Base-by-base conservation (phyloP, 108 stramenopile species). In the Cyclotella sp. region DNA sequence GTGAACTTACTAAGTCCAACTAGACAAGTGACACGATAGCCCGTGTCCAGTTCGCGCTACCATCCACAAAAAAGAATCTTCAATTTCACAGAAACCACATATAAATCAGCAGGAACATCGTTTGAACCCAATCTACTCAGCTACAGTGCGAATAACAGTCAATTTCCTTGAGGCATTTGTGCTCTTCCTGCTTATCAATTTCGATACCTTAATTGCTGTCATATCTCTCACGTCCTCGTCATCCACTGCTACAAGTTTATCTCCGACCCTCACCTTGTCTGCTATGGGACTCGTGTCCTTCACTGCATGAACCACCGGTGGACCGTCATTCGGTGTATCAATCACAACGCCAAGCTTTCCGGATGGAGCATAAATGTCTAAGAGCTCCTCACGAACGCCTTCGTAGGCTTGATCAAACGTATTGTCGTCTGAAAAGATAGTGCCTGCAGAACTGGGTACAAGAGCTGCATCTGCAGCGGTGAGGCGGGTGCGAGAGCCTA, bases 341-440 rank as follows among this genome's bases (percentile, higher is more conserved):
- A 96, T 93, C 34, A 96, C 93, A 42, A 96, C 92, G 24, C 95
- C 95, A 21, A 96, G 84, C 70, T 96, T 96, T 30, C 95, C 95
- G 7, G 93, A 70, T 0, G 95, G 95, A 30, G 95, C 95, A 66
- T 84, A 89, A 15, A 96, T 78, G 39, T 92, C 85, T 52, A 95
- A 79, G 16, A 90, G 29, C 73, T 91, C 86, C 57, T 95, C 94
- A 14, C 78, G 85, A 18, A 90, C 69, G 55, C 79, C 85, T 59
- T 79, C 72, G 63, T 80, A 79, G 0, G 73, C 72, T 52, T 86
- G 65, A 60, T 73, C 79, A 59, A 79, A 82, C 9, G 74, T 79
- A 30, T 73, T 54, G 53, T 78, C 82, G 6, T 71, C 78, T 6
- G 77, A 87, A 54, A 75, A 89, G 21, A 86, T 72, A 34, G 88